Evolutionary conservation across 208 protist species (phyloP).

Genomic region (Leishmania lainsoni): DNA sequence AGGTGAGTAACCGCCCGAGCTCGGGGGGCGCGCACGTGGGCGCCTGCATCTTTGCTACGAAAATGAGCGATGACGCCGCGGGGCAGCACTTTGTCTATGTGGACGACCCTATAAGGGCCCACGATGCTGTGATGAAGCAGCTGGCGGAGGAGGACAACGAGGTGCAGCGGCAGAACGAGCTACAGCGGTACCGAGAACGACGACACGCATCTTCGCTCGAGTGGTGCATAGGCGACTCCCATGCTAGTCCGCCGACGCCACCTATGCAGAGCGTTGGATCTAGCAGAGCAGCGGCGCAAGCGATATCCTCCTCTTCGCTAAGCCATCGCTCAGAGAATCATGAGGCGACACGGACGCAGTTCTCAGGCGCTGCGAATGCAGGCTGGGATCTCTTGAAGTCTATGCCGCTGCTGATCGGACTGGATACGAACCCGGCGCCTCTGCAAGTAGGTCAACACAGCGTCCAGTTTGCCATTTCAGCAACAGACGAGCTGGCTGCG

Average conservation of each 20-base stretch:
- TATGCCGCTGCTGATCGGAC: background rate
- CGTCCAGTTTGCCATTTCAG: too few relatives aligned
- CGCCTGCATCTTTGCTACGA: background rate
- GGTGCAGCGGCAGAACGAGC: constrained; percentile 36
- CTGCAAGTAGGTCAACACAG: background rate
- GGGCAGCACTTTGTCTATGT: constrained; percentile 25
- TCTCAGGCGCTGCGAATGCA: background rate
- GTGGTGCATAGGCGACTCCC: background rate
- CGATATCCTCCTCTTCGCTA: background rate
- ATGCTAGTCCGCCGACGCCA: background rate
- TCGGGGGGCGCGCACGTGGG: background rate
- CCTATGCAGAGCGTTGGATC: background rate
- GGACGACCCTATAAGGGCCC: constrained; percentile 46
- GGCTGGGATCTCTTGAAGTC: background rate
- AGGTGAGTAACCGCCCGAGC: background rate
- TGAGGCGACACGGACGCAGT: background rate
- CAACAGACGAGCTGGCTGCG: background rate
- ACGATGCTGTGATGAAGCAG: constrained; percentile 43
- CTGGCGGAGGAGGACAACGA: constrained; percentile 40
- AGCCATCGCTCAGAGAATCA: background rate
- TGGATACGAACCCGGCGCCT: background rate
- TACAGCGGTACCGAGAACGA: constrained; percentile 32
- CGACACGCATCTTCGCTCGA: constrained; percentile 3
- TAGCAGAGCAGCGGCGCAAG: background rate
- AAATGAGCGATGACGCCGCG: background rate